These are phyloP conservation scores for Globisporangium spiculum DNA, from an alignment of 352 stramenopile species.

Conservation along the genomic window DNA sequence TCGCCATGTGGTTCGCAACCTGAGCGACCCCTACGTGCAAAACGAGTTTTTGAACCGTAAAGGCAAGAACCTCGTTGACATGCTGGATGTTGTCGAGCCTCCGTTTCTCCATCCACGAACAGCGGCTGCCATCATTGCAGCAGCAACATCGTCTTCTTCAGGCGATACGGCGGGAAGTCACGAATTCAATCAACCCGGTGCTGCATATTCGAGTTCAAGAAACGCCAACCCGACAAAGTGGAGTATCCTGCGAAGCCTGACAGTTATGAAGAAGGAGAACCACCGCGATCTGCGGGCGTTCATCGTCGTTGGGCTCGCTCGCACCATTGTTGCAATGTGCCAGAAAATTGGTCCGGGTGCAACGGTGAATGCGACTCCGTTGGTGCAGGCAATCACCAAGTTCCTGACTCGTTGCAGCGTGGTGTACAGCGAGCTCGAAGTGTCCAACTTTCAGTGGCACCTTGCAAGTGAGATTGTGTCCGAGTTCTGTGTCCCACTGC, in stretches of 20 bases:
- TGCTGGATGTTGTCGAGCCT: slow-evolving; percentile 53
- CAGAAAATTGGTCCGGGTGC: slow-evolving; percentile 56
- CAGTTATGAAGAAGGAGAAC: slow-evolving; percentile 45
- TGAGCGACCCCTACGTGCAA: slow-evolving; percentile 47
- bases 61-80: slow-evolving; percentile 38
- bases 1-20: slow-evolving; percentile 51
- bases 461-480: slow-evolving; percentile 70
- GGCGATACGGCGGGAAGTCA: background rate
- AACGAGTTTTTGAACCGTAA: slow-evolving; percentile 49
- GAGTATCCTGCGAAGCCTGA: slow-evolving; percentile 42
- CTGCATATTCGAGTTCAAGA: background rate
- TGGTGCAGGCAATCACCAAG: slow-evolving; percentile 50
- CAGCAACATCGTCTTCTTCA: slow-evolving; percentile 27
- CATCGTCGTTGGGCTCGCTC: slow-evolving; percentile 55
- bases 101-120: slow-evolving; percentile 67
- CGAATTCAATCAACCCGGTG: background rate
- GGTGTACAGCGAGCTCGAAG: slow-evolving; percentile 71
- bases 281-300: slow-evolving; percentile 58
- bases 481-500: slow-evolving; percentile 63
- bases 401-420: slow-evolving; percentile 67
- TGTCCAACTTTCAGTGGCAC: slow-evolving; percentile 78
- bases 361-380: slow-evolving; percentile 29
- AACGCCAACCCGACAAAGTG: slow-evolving; percentile 24
- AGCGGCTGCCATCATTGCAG: slow-evolving; percentile 47
- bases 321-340: slow-evolving; percentile 57